Base-by-base conservation (phyloP, 768 basidiomycete species). In the Lentinus brumalis region DNA sequence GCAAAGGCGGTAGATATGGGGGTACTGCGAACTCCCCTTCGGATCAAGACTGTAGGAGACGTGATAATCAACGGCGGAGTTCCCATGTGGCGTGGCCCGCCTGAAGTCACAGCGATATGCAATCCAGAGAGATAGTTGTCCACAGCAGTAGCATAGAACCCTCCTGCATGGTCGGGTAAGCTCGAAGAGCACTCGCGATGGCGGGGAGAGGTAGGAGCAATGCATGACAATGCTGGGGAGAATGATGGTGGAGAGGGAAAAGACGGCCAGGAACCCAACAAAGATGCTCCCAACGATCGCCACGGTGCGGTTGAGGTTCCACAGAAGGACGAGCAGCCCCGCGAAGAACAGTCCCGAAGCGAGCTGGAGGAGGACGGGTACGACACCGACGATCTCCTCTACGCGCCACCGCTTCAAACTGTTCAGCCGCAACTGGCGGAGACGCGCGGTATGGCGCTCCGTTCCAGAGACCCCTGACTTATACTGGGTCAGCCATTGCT, bases 341-440 rank as follows among this genome's bases (percentile, higher is more conserved):
- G 30, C 11, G 12, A 66, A 31, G 44, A 66, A 66, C 14, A 66
- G 61, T 5, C 57, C 53, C 14, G 62, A 35, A 16, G 61, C 51
- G 4, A 59, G 8, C 32, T 66, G 61, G 39, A 66, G 61, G 7
- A 62, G 45, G 14, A 54, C 53, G 1, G 64, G 61, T 11, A 66
- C 55, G 11, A 52, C 4, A 7, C 50, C 32, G 9, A 62, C 47
- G 47, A 62, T 47, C 14, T 30, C 41, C 11, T 53, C 47, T 8
- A 58, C 55, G 57, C 60, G 31, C 69, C 69, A 70, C 31, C 53
- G 46, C 7, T 56, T 52, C 42, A 67, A 58, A 18, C 54, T 64
- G n/a, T 63, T 54, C 50, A 56, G 57, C 11, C 67, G 61, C 11
- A 68, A 61, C 8, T 69, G 66, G 8, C 66, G 66, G 12, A 49